Conservation (phyloP, 345 rosid species). For the Salix caprea region DNA sequence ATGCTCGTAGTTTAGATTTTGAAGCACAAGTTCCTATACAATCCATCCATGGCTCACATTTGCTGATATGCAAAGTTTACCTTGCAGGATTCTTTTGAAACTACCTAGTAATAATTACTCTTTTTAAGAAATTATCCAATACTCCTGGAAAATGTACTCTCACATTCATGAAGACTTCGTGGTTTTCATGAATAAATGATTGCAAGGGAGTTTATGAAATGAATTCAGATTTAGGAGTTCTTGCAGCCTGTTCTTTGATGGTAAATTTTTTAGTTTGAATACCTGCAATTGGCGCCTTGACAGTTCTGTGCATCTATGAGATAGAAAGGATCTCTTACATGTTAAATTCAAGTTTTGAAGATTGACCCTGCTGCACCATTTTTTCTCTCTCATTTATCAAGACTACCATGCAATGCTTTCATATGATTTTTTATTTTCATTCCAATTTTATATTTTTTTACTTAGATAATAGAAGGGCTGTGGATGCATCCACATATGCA, state of each 20-base stretch:
- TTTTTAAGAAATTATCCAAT: background rate
- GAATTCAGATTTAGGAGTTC: background rate
- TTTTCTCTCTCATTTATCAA: no score
- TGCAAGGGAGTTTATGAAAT: background rate
- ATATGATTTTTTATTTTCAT: no score
- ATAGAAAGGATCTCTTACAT: background rate
- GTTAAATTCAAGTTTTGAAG: background rate
- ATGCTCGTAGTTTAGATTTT: background rate
- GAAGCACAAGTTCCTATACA: background rate
- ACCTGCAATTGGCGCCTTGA: background rate
- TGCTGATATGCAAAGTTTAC: background rate
- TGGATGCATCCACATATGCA: background rate
- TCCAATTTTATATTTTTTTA: background rate
- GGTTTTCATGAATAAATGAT: background rate
- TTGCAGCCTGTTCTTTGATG: background rate
- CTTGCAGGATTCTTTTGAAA: background rate
- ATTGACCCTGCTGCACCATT: background rate
- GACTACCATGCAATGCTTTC: background rate
- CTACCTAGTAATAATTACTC: background rate
- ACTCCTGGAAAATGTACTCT: background rate
- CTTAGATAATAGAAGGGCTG: background rate
- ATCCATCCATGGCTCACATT: background rate
- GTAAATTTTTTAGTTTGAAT: background rate
- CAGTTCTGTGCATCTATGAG: background rate
- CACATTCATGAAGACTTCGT: no score